Evolutionary conservation across 345 rosid genomes (phyloP), one percentile per base, ranked within the genome.

Genomic region (Eucalyptus lansdowneana): DNA sequence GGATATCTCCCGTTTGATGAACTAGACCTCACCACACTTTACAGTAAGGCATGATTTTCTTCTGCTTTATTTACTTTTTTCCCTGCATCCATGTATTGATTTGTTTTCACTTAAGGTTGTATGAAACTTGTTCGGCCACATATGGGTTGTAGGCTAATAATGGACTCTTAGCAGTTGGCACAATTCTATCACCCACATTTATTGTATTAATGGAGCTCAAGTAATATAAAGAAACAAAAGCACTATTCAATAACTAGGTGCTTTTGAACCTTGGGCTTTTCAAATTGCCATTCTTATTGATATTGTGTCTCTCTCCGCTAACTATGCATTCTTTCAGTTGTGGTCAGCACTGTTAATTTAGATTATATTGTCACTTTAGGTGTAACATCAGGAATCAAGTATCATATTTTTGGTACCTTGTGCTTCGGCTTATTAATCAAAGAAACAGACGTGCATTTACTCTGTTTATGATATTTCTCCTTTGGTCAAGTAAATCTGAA

Each of bases 1-100:
- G 99, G 99, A 90, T 97, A 95, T 94, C 99, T 97, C 92, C 99
- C 99, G 53, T 97, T 97, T 93, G 99, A 97, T 90, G 99, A 97
- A 88, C 96, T 97, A 90, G 99, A 97, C 93, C 97, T 97, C 91
- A 95, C 98, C 76, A 97, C 99, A 42, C 90, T 97, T 92, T 97
- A 97, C 89, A 94, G 96, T 92, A 97, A 97, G 99, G 99, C 96
- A 97, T 69, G 96, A 69, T 72, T 90, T 50, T 87, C 69, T 89
- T 87, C 34, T 76, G 65, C 83, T n/a, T 80, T 81, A 91, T 86
- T 40, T 51, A 50, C 90, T 8, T 34, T 83, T 29, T 87, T 81
- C 45, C 89, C 47, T 80, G 47, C 49, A 44, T 80, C 44, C 83
- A 25, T 40, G 29, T 76, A 25, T 40, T 42, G 16, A 80, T 42